Percentiles rank a stretch among this genome's conserved stretches.
phyloP scores from a whole-genome alignment of 129 eudicot species.

The Flaveria linearis region DNA sequence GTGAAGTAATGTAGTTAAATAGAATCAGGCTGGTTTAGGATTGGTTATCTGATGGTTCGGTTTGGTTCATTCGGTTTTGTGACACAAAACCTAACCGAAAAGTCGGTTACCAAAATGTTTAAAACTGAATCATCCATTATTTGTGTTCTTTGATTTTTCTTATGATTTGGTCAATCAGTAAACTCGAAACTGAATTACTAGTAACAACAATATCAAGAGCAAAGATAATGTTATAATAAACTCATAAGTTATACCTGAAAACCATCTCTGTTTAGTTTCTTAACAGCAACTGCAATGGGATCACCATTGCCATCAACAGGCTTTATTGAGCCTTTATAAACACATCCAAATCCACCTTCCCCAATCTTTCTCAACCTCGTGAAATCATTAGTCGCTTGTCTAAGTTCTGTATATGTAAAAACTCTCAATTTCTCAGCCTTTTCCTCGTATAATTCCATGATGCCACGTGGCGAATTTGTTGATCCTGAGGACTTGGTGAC shows the following conservation, averaged over 20 bases:
- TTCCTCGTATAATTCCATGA: constrained; percentile 66
- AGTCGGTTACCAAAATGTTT: neutral
- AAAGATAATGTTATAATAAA: neutral
- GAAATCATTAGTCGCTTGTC: constrained; percentile 74
- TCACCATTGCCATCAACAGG: constrained; percentile 55
- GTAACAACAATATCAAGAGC: neutral
- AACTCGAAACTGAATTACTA: neutral
- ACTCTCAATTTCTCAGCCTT: constrained; percentile 71
- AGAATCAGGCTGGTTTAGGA: neutral
- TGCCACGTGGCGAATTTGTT: constrained; percentile 54
- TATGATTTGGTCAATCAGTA: neutral
- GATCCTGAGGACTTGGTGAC: constrained; percentile 68
- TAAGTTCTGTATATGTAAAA: constrained; percentile 66
- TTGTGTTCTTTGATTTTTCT: neutral
- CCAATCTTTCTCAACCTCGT: constrained; percentile 72
- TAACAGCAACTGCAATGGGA: constrained; percentile 63
- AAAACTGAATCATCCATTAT: neutral
- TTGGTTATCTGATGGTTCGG: neutral
- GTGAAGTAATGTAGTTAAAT: neutral
- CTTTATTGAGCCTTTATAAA: constrained; percentile 71
- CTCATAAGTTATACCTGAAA: constrained; percentile 55
- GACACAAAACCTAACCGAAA: neutral
- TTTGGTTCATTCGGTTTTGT: neutral
- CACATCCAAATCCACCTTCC: constrained; percentile 92
- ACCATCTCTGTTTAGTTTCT: constrained; percentile 76